Evolutionary conservation across 2,329 filamentous ascomycete species (phyloP), one percentile per base, ranked within the genome.

Genomic region (Diaporthe helianthi): DNA sequence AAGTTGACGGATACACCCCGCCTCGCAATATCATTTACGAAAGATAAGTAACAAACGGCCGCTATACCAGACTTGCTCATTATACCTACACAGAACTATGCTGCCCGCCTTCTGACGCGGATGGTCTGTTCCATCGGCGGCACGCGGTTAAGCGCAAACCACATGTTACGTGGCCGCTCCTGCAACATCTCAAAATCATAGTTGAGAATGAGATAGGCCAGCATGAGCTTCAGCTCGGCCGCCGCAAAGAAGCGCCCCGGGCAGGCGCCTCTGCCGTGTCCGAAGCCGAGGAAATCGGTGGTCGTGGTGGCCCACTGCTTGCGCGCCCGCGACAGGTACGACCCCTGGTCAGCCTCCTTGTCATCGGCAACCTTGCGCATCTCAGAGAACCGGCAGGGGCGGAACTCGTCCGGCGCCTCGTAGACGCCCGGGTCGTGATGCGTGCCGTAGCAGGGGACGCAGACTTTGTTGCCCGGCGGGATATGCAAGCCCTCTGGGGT

Each of bases 181-280:
- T 65, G 36, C 64, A 67, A 36, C 12, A 75, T 72, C 63, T 74
- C 67, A 31, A 77, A 73, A 67, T 76, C 74, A 64, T 73, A 76
- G 41, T 73, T 58, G 26, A 72, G 68, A 6, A 76, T 55, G n/a
- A 76, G 69, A 46, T 75, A 71, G 9, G 73, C 71, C n/a, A 75
- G 65, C 22, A 77, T 71, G 8, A 72, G 67, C 76, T 82, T 81
- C 49, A 82, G 78, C 69, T 79, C 76, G 31, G 77, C 76, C 8
- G 73, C 74, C 2, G 78, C 79, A 71, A 82, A 81, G 72, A 80
- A 80, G 2, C 80, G 72, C 0, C 80, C 80, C 0, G 80, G 80
- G 54, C 80, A 82, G 0, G 80, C 79, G 60, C 80, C 77, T 3
- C 73, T 74, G 0, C 81, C 81, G 63, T 82, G 76, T 1, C 81